A percentile compares a stretch with the other conserved stretches of the same genome.
Evolutionary conservation across 805 yeast genomes (phyloP).

Genomic region (Kockiozyma suomiensis): DNA sequence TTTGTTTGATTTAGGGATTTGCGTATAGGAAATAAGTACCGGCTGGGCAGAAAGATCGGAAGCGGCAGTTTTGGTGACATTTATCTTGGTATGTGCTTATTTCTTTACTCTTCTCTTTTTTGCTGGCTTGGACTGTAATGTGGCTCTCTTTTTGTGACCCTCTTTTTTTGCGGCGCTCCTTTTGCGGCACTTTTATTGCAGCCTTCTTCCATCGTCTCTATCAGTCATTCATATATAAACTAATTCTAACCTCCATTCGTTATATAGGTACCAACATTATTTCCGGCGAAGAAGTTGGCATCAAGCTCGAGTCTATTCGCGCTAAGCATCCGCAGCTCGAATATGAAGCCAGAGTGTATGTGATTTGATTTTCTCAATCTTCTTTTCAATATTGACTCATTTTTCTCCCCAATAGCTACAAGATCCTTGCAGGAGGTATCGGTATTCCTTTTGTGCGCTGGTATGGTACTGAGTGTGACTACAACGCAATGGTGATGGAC

Average conservation of each 20-base stretch:
- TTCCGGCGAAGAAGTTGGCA: slow-evolving; percentile 97
- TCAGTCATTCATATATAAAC: background rate
- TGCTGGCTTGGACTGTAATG: background rate
- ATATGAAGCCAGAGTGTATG: slow-evolving; percentile 84
- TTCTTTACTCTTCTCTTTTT: background rate
- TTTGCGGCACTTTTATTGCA: background rate
- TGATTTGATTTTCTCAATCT: background rate
- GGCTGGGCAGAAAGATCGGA: slow-evolving; percentile 94
- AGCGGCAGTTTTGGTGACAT: slow-evolving; percentile 98
- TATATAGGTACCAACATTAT: slow-evolving; percentile 87
- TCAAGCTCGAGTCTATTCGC: slow-evolving; percentile 82
- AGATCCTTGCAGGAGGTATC: slow-evolving; percentile 91
- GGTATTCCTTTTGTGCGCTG: slow-evolving; percentile 97
- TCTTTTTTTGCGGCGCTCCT: no score
- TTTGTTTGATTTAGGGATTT: slow-evolving; percentile 51
- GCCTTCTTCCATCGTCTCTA: background rate
- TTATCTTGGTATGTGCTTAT: slow-evolving; percentile 57
- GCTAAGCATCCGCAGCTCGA: slow-evolving; percentile 97
- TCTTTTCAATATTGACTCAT: no score
- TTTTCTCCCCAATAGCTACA: no score
- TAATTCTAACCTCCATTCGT: background rate
- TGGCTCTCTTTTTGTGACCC: no score
- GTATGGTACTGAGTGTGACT: slow-evolving; percentile 96
- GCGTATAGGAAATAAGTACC: slow-evolving; percentile 90
- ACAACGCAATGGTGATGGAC: slow-evolving; percentile 96